Base-by-base conservation (phyloP, 805 yeast species). In the Spathaspora boniae region DNA sequence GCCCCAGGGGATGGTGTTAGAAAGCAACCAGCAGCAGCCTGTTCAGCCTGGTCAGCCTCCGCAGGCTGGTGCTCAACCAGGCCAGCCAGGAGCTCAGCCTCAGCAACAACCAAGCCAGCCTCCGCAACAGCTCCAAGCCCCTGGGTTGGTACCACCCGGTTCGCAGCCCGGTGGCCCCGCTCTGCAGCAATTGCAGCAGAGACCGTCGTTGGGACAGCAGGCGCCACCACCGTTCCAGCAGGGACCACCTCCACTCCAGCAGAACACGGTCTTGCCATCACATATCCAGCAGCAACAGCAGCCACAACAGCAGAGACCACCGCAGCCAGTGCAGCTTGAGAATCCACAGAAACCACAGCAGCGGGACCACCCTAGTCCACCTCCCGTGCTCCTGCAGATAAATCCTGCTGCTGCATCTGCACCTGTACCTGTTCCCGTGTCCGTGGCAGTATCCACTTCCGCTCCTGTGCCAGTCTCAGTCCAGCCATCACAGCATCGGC, bases 1-100 rank as follows among this genome's bases (percentile, higher is more conserved):
- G 53, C 82, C 82, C 22, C 79, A 72, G 40, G 78, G 78, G 4
- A 77, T 80, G 71, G 74, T 80, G n/a, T 78, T 81, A 53, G 72
- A 66, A 46, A 56, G 64, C 36, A 57, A 62, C 8, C 61, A 58
- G 37, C 57, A 47, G 5, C 60, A 45, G 14, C 62, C 47, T 37
- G 46, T 33, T 5, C 51, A 36, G 28, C 47, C 42, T 9, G 51
- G 36, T 26, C 56, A 40, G 32, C 48, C 27, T 15, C 50, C 33
- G 11, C 51, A 34, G 22, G 48, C 27, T 17, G 50, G 38, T 9
- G 37, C 26, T 20, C 46, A 21, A 6, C 42, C 14, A 16, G 23
- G 16, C 15, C 33, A 33, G 24, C 35, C 35, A n/a, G 39, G 33
- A 18, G 33, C 25, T 16, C 41, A 31, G 31, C 47, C 26, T 12